Base-by-base conservation (phyloP, 2,329 filamentous ascomycete genomes). In the Cladosporium oxysporum region DNA sequence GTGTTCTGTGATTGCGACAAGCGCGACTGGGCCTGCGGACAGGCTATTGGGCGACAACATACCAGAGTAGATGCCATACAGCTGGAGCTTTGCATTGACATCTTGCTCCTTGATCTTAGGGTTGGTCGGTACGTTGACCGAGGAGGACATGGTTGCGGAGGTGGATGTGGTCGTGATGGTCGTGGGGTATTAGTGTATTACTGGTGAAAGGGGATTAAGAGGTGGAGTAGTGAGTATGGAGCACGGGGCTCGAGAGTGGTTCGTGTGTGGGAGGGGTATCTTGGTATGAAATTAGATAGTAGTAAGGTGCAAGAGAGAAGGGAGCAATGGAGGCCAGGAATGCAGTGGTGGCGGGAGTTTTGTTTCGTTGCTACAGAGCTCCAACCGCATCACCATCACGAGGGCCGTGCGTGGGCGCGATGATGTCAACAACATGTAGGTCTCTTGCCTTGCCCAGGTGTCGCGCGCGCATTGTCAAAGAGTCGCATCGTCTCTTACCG, bases 11-110 rank as follows among this genome's bases (percentile, higher is more conserved):
- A 41, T 16, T 41, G 55, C n/a, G 21, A 35, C 57, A 14, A 58
- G 29, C 55, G 11, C 55, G 16, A 41, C 16, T 3, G 31, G 3
- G 11, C 31, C 14, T 35, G 60, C 31, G 35, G 55, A 41, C 16
- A 23, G 29, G 60, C 31, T 37, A 12, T 2, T 21, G 10, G 26
- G 31, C 18, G 21, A n/a, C 7, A 35, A 71, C 82, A 68, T 78
- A 88, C 86, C 86, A 71, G 85, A 82, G 80, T 89, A 87, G 79
- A 98, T 97, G 75, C 94, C 95, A 75, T 96, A 99, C 44, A 98
- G 81, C 80, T 97, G 93, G 61, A 99, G 88, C 84, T 99, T 99
- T 77, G 89, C 88, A 80, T 95, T 95, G 80, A 98, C 90, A 78
- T 97, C 87, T 76, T 82, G 86, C 82, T 96, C 92, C 85, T 93